These are phyloP conservation scores for Boletus vermiculosoides DNA, from an alignment of 768 basidiomycete species.

Conservation along the genomic window DNA sequence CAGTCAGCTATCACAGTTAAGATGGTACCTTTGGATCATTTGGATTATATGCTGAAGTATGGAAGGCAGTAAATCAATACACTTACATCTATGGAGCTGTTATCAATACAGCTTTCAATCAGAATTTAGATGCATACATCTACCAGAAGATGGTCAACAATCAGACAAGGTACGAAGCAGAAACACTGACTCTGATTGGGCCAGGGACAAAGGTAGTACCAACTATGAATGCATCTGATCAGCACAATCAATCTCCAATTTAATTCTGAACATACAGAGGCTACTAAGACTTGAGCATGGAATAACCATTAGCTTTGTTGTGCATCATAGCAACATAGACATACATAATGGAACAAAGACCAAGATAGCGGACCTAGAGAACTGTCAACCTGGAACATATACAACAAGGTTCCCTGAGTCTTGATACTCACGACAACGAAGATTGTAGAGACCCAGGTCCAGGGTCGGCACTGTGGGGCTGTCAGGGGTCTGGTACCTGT, in stretches of 20 bases:
- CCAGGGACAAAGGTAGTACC: not conserved
- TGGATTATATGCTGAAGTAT: not conserved
- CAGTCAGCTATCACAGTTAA: not conserved
- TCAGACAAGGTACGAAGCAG: not conserved
- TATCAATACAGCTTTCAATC: not conserved
- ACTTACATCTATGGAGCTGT: not conserved
- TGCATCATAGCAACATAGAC: not conserved
- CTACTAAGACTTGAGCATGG: not conserved
- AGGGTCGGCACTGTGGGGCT: not conserved
- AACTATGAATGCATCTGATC: not conserved
- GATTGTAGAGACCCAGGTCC: not conserved
- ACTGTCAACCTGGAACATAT: not conserved
- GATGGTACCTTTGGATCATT: not conserved
- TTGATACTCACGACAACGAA: not conserved
- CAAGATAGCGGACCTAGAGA: not conserved
- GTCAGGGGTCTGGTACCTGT: not conserved
- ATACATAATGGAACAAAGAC: not conserved
- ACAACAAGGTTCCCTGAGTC: not conserved
- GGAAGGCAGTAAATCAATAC: not conserved
- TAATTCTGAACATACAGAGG: not conserved
- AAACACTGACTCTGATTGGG: not conserved
- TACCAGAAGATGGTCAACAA: not conserved
- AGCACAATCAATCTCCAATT: not conserved
- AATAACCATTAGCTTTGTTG: no score
- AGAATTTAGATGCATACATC: not conserved